Percentiles rank a stretch among this genome's conserved stretches.
Evolutionary conservation across 306 rosid species (phyloP).

Genomic region (Cicer chorassanicum): DNA sequence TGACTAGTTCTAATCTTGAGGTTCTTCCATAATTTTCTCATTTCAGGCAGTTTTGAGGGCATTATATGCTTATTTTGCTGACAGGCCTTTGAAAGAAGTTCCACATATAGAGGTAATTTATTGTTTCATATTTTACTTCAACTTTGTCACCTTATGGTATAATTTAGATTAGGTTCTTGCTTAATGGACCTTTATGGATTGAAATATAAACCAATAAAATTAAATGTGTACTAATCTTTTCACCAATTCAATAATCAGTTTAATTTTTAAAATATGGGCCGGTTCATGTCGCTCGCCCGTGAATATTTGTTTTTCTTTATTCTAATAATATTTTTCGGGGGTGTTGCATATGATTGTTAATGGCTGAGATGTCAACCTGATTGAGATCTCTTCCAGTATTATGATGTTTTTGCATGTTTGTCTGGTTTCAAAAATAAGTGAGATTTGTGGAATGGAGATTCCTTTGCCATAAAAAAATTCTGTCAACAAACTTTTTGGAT

Average conservation of each 20-base stretch:
- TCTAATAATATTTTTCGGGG: too few species aligned
- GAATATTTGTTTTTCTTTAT: too few species aligned
- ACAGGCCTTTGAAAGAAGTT: slow-evolving; percentile 91
- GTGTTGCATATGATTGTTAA: too few species aligned
- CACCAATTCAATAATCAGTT: not conserved
- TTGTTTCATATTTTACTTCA: slow-evolving; percentile 32
- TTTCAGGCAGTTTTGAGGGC: slow-evolving; percentile 98
- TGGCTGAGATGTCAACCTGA: too few species aligned
- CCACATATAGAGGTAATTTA: slow-evolving; percentile 89
- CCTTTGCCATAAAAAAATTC: not conserved
- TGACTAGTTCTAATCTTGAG: slow-evolving; percentile 34
- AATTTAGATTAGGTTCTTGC: not conserved
- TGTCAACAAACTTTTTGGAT: too few species aligned
- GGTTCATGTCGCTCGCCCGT: too few species aligned
- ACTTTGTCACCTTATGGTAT: not conserved
- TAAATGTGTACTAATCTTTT: not conserved
- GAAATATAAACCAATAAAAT: not conserved
- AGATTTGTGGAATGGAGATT: not conserved
- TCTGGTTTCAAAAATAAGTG: not conserved
- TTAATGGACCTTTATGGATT: not conserved
- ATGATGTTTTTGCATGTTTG: too few species aligned
- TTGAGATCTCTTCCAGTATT: too few species aligned
- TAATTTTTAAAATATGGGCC: not conserved
- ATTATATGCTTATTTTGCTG: slow-evolving; percentile 94
- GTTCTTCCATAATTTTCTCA: slow-evolving; percentile 27